Conservation (phyloP, 2,329 filamentous ascomycete species). For the Fusarium veterinarium region DNA sequence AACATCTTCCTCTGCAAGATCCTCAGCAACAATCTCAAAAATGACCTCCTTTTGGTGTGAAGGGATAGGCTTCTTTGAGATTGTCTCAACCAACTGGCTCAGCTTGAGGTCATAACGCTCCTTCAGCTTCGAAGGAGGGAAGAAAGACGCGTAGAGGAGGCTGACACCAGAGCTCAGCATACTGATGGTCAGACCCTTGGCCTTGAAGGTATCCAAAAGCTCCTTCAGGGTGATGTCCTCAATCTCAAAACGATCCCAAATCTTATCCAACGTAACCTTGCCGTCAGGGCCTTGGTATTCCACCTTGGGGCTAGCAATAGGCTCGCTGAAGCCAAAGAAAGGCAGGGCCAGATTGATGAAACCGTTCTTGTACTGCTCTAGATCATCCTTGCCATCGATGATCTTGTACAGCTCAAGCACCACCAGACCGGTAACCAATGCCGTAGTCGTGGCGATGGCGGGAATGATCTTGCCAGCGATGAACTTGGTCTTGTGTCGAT, state of each 20-base stretch:
- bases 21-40: conserved; percentile 94
- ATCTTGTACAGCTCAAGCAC: conserved; percentile 96
- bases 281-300: conserved; percentile 84
- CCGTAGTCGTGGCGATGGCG: conserved; percentile 96
- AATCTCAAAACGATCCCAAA: conserved; percentile 97
- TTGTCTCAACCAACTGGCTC: conserved; percentile 85
- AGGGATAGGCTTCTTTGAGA: conserved; percentile 93
- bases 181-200: conserved; percentile 81
- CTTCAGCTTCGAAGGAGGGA: conserved; percentile 80
- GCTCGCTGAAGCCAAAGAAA: conserved; percentile 98
- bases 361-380: conserved; percentile 99
- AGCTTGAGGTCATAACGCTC: conserved; percentile 86
- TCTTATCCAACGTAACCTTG: conserved; percentile 89
- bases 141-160: conserved; percentile 93
- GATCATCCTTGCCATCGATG: conserved; percentile 93
- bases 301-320: conserved; percentile 92
- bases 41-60: conserved; percentile 95
- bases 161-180: conserved; percentile 99
- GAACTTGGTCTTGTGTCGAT: conserved; percentile 98
- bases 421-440: conserved; percentile 92
- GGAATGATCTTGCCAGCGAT: conserved; percentile 99
- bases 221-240: conserved; percentile 86
- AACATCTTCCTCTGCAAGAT: conserved; percentile 89
- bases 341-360: conserved; percentile 96
- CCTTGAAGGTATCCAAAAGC: conserved; percentile 84